Base-by-base conservation (phyloP, 78 protist species). In the Pirum gemmata region DNA sequence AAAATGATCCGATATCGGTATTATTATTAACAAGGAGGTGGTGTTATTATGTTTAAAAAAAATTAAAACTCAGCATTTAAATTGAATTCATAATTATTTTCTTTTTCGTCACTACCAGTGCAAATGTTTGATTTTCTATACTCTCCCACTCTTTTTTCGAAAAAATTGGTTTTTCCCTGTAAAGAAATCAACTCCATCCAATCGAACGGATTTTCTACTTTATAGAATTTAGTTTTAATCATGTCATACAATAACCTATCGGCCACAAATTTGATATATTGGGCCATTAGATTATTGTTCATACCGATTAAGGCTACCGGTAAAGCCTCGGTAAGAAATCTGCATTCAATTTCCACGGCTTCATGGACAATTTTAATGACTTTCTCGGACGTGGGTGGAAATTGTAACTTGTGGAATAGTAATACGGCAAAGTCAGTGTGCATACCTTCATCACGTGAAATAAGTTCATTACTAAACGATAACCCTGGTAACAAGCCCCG, bases 351-450 rank as follows among this genome's bases (percentile, higher is more conserved):
- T 27, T 39, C 94, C 40, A 97, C 98, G 18, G 98, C 98, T 21
- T 95, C 95, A 2, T 40, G 21, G 82, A 96, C 87, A 84, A 97
- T 91, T 37, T 1, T 76, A 31, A 0, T 0, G 38, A 87, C 77
- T 34, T 74, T 34, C 72, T 38, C 93, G 61, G 77, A 39, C 73
- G 61, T 0, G 31, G 86, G 92, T 51, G 1, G 0, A 75, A 27
- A 73, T 29, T 78, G 25, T 35, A 80, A 38, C 33, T 34, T 27
- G 83, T 1, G 1, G 92, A 92, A 96, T 36, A 97, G 75, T 40
- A 96, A 89, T 89, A 97, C 95, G n/a, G 98, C 99, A 83, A 97
- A 97, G 92, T 96, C 98, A 86, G 95, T 90, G 92, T 96, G 98
- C 75, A 94, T 89, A 36, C 97, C 98, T 88, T 97, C 99, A 89